phyloP scores from a whole-genome alignment of 2,329 filamentous ascomycete genomes.

The Claviceps sp. region DNA sequence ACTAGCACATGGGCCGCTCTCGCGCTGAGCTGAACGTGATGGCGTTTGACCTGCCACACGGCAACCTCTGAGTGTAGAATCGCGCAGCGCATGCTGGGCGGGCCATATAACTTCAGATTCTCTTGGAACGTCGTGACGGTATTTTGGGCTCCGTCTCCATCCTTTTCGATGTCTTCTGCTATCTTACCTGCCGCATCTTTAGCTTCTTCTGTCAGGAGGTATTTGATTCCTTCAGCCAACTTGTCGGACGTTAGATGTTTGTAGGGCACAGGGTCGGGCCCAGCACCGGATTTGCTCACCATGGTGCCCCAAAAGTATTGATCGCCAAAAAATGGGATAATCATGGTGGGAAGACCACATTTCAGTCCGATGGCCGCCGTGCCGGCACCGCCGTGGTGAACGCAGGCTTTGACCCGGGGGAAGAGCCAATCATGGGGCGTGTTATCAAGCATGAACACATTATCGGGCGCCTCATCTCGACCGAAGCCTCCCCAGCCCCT shows the following conservation, averaged over 20 bases:
- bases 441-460: conserved; percentile 60
- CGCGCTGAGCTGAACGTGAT: conserved; percentile 45
- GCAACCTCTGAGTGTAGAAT: conserved; percentile 50
- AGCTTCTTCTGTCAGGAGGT: conserved; percentile 50
- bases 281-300: conserved; percentile 49
- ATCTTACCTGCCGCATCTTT: conserved; percentile 43
- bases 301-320: conserved; percentile 68
- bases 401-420: conserved; percentile 48
- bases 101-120: conserved; percentile 38
- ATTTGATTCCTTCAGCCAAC: conserved; percentile 56
- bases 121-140: conserved; percentile 55
- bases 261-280: conserved; percentile 54
- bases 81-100: conserved; percentile 49
- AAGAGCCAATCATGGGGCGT: conserved; percentile 70
- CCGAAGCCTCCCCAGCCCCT: conserved; percentile 67
- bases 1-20: conserved; percentile 54
- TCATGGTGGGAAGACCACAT: conserved; percentile 57
- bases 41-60: conserved; percentile 51
- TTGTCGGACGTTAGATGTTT: conserved; percentile 51
- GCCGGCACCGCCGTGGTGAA: conserved; percentile 68
- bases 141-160: conserved; percentile 57
- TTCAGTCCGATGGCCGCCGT: conserved; percentile 64
- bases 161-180: conserved; percentile 43
- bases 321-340: conserved; percentile 70
- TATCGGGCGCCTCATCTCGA: conserved; percentile 40